These are phyloP conservation scores for Geotrichum reessii DNA, from an alignment of 1,139 yeast species.

Conservation along the genomic window DNA sequence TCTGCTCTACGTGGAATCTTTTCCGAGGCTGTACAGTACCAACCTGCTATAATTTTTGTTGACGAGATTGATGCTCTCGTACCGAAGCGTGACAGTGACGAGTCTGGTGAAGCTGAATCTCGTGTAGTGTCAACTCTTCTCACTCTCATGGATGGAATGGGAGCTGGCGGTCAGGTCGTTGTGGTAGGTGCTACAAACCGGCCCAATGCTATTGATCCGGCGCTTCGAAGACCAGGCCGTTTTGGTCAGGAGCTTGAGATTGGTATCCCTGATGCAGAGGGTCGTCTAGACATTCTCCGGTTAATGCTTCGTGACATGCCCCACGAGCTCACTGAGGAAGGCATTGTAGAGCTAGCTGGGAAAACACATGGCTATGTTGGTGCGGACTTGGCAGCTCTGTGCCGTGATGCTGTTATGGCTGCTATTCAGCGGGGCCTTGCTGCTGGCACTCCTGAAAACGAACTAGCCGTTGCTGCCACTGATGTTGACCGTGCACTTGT, in stretches of 20 bases:
- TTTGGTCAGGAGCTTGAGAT: conserved; percentile 98
- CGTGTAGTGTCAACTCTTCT: conserved; percentile 84
- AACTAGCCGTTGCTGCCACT: conserved; percentile 38
- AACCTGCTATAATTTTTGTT: conserved; percentile 80
- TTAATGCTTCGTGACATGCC: conserved; percentile 66
- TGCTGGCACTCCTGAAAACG: conserved; percentile 34
- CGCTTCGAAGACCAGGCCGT: conserved; percentile 96
- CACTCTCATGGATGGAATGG: conserved; percentile 87
- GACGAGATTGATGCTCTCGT: conserved; percentile 92
- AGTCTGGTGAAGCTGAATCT: conserved; percentile 81
- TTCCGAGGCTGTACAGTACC: conserved; percentile 74
- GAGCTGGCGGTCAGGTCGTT: conserved; percentile 61
- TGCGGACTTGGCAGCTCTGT: conserved; percentile 82
- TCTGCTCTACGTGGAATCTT: conserved; percentile 73
- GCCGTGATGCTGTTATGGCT: conserved; percentile 82
- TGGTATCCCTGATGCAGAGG: conserved; percentile 95
- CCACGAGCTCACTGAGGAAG: conserved; percentile 48
- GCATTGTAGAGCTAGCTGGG: conserved; percentile 55
- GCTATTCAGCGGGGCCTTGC: conserved; percentile 62
- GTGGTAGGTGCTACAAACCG: conserved; percentile 89
- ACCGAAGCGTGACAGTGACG: conserved; percentile 79
- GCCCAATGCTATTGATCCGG: conserved; percentile 98
- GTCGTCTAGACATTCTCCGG: conserved; percentile 75
- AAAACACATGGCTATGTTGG: conserved; percentile 97
- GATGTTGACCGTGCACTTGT: conserved; percentile 67